phyloP scores from a whole-genome alignment of 805 yeast species.

The Cyberlindnera maclurae region DNA sequence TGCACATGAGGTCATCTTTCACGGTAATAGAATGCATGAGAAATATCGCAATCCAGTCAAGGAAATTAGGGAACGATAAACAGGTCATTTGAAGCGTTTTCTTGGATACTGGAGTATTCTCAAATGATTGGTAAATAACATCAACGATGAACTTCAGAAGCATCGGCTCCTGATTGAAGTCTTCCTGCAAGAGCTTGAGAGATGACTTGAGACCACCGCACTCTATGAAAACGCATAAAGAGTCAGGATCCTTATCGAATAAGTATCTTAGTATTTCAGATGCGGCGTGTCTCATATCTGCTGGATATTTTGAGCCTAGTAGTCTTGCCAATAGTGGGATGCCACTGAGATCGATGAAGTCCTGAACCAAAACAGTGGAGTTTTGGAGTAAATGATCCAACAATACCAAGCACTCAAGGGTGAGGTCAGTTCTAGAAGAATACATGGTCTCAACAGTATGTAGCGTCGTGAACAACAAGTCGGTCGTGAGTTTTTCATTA shows the following conservation, averaged over 20 bases:
- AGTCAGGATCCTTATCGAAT: conserved; percentile 24
- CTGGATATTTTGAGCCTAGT: conserved; percentile 1
- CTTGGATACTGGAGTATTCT: conserved; percentile 31
- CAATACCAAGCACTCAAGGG: not conserved
- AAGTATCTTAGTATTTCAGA: conserved; percentile 5
- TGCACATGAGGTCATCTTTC: conserved; percentile 13
- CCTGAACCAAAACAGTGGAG: not conserved
- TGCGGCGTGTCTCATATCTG: conserved; percentile 1
- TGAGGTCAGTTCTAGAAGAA: not conserved
- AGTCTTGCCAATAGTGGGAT: conserved; percentile 8
- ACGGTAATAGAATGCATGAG: conserved; percentile 25
- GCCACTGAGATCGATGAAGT: conserved; percentile 18
- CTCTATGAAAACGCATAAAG: conserved; percentile 35
- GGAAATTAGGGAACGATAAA: conserved; percentile 30
- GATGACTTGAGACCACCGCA: conserved; percentile 38
- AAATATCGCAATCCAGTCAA: conserved; percentile 34
- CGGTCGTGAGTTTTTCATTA: not conserved
- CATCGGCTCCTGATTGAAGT: conserved; percentile 32
- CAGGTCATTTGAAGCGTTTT: conserved; percentile 35
- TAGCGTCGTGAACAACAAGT: conserved; percentile 1
- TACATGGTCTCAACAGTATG: not conserved
- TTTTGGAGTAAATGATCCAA: not conserved
- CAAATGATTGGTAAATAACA: conserved; percentile 29
- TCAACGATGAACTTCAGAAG: conserved; percentile 33
- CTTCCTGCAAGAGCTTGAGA: conserved; percentile 38